phyloP scores from a whole-genome alignment of 1,284 basidiomycete genomes.

The Schizophyllum commune region DNA sequence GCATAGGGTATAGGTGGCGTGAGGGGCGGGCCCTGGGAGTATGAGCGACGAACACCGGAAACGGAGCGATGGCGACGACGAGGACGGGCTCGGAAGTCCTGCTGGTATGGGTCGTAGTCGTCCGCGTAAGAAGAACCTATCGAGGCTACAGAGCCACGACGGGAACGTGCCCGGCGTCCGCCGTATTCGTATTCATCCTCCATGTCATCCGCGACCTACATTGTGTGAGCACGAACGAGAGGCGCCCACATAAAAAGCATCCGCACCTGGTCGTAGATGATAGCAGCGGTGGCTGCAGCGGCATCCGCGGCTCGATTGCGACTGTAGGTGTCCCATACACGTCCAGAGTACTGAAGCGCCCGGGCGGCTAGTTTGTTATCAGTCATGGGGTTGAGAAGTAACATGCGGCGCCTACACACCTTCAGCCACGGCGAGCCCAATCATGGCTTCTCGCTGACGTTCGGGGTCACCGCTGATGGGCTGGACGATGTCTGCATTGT shows the following conservation, averaged over 20 bases:
- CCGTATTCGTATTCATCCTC: background rate
- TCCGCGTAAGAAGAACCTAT: slow-evolving; percentile 11
- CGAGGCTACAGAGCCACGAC: too few species aligned
- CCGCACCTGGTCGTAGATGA: slow-evolving; percentile 37
- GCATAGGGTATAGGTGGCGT: slow-evolving; percentile 15
- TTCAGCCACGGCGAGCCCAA: slow-evolving; percentile 58
- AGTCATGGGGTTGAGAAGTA: slow-evolving; percentile 1
- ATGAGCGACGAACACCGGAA: slow-evolving; percentile 26
- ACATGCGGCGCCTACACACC: slow-evolving; percentile 24
- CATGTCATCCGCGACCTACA: background rate
- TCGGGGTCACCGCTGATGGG: slow-evolving; percentile 44
- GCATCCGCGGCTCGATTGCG: slow-evolving; percentile 42
- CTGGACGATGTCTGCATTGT: slow-evolving; percentile 43
- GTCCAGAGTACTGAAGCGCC: slow-evolving; percentile 37
- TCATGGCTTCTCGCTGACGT: slow-evolving; percentile 50
- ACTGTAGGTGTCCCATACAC: slow-evolving; percentile 33
- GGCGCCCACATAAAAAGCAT: background rate
- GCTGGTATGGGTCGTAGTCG: slow-evolving; percentile 23
- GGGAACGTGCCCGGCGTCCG: too few species aligned
- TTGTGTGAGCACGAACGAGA: background rate
- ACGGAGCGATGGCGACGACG: slow-evolving; percentile 21
- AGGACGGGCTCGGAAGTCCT: slow-evolving; percentile 24
- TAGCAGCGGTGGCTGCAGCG: slow-evolving; percentile 49
- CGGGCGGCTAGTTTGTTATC: slow-evolving; percentile 27
- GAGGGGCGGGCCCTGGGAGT: slow-evolving; percentile 19